These are phyloP conservation scores for Backusella liffmaniae DNA, from an alignment of 192 early-diverging fungal species.

Conservation along the genomic window DNA sequence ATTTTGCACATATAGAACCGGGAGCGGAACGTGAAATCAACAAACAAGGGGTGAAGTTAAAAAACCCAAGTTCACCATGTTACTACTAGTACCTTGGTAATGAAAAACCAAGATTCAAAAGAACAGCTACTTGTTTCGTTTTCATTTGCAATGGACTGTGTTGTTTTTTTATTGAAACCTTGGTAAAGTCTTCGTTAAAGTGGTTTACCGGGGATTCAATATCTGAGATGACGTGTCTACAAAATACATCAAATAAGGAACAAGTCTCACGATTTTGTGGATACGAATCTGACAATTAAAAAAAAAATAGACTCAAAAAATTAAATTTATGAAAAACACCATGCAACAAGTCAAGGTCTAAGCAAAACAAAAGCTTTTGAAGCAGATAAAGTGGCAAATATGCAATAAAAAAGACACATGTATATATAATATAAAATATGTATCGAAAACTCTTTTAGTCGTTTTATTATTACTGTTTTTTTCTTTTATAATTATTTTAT, in stretches of 20 bases:
- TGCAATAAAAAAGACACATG: not conserved
- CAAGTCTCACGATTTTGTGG: no score
- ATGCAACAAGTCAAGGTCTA: no score
- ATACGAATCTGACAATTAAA: no score
- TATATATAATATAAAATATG: not conserved
- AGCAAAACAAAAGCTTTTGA: no score
- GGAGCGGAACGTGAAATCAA: not conserved
- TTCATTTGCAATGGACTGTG: not conserved
- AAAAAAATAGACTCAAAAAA: no score
- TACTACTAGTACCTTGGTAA: not conserved
- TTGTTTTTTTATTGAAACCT: not conserved
- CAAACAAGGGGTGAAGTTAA: constrained; percentile 1
- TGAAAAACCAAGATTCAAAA: not conserved
- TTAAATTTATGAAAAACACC: no score
- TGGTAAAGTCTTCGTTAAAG: not conserved
- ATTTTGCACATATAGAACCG: not conserved
- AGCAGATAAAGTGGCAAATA: no score
- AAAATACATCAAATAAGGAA: not conserved
- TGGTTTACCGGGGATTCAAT: not conserved
- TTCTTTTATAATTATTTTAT: constrained; percentile 15
- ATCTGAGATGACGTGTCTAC: constrained; percentile 2
- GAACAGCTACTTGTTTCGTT: not conserved
- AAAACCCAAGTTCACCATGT: not conserved
- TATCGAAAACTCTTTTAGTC: not conserved
- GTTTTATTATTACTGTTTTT: constrained; percentile 12